These are phyloP conservation scores for Tolypocladium amazonense DNA, from an alignment of 2,329 filamentous ascomycete species.

Conservation along the genomic window DNA sequence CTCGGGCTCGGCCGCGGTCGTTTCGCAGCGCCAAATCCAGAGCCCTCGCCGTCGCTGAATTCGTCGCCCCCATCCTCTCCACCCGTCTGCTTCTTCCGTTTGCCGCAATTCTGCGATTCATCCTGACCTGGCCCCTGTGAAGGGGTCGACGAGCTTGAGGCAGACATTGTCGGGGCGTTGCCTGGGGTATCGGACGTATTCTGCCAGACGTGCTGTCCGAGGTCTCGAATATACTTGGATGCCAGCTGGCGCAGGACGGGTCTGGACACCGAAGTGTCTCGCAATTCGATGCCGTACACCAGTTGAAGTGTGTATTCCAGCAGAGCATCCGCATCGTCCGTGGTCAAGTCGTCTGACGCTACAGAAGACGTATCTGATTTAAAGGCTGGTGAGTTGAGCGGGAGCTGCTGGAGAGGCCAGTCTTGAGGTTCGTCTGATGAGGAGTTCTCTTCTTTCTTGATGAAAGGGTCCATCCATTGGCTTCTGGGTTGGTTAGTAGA, in stretches of 20 bases:
- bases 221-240: constrained; percentile 20
- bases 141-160: constrained; percentile 18
- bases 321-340: constrained; percentile 22
- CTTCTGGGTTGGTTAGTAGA: constrained; percentile 1
- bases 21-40: constrained; percentile 17
- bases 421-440: constrained; percentile 4
- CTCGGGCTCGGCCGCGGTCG: constrained; percentile 17
- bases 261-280: constrained; percentile 17
- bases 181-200: constrained; percentile 15
- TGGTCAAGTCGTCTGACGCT: constrained; percentile 17
- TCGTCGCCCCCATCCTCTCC: constrained; percentile 23
- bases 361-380: constrained; percentile 12
- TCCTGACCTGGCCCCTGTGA: constrained; percentile 14
- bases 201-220: constrained; percentile 22
- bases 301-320: constrained; percentile 25
- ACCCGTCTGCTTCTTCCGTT: constrained; percentile 22
- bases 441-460: constrained; percentile 5
- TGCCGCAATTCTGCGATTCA: constrained; percentile 14
- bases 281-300: constrained; percentile 25
- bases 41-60: constrained; percentile 22
- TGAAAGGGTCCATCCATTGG: constrained; percentile 1
- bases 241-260: constrained; percentile 19
- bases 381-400: constrained; percentile 1
- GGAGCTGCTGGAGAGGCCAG: constrained; percentile 5
- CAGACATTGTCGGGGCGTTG: constrained; percentile 18